Evolutionary conservation across 179 eudicot genomes (phyloP), one percentile per base, ranked within the genome.

Genomic region (Amaranthus tricolor): DNA sequence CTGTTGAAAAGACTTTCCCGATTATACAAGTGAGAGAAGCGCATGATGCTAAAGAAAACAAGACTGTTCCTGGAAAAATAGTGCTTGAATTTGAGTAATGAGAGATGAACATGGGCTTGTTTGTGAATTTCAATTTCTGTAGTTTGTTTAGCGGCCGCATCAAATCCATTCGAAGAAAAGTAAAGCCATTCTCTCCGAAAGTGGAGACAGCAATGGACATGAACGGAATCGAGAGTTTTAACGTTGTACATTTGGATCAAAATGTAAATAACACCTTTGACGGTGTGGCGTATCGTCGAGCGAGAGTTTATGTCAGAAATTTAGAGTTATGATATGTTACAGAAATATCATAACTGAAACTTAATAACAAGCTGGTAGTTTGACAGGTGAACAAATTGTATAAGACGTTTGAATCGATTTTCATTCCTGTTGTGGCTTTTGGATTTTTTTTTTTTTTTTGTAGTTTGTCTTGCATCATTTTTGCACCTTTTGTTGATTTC

Each of bases 31-130:
- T 89, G 76, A 88, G 79, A 73, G 96, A 89, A 78, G 98, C 99
- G 21, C 99, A 96, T 21, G 91, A 89, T 74, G 98, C 91, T 5
- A 93, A 96, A 82, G 98, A 93, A 24, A 90, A 84, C 72, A 82
- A 89, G 75, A 81, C 59, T 74, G 81, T 96, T 74, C 83, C 85
- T 6, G 99, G 99, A 65, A 96, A 96, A 89, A 84, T 96, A 61
- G 98, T 96, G 74, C 92, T 96, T 58, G 97, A 88, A 84, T 59
- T 96, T 48, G 96, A 96, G 57, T 91, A 76, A 88, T n/a, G 4
- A 14, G 82, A 74, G 51, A 77, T 48, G 12, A 19, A 1, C 24
- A 8, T 49, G 9, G 9, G 17, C 64, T 54, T 9, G 0, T 49
- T 19, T 1, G 40, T 31, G 40, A 31, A 31, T 31, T 31, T 31